phyloP scores from a whole-genome alignment of 306 rosid species.

The Cyclanthera cordifolia region DNA sequence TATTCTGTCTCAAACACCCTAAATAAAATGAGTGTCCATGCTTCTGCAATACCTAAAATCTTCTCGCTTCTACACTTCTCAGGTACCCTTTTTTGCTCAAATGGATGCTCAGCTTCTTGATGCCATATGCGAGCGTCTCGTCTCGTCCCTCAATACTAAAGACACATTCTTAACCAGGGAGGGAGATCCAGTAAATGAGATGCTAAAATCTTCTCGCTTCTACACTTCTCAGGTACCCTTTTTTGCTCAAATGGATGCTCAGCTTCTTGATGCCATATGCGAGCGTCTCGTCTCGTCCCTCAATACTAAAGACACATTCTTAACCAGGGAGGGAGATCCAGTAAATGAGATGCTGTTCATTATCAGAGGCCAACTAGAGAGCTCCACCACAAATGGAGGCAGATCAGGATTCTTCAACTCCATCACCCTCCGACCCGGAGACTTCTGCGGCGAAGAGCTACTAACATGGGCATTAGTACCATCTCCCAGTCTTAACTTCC shows the following conservation, averaged over 20 bases:
- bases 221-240: constrained; percentile 54
- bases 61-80: constrained; percentile 1
- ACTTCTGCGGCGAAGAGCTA: constrained; percentile 83
- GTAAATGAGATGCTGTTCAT: constrained; percentile 83
- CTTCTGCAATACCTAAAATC: background rate
- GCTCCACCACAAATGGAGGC: constrained; percentile 82
- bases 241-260: constrained; percentile 82
- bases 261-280: constrained; percentile 80
- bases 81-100: constrained; percentile 83
- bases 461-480: constrained; percentile 72
- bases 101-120: constrained; percentile 85
- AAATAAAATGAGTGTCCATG: background rate
- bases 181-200: constrained; percentile 80
- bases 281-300: constrained; percentile 74
- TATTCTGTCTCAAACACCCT: no score
- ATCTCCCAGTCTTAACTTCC: constrained; percentile 44
- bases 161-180: constrained; percentile 47
- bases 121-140: constrained; percentile 85
- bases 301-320: constrained; percentile 49
- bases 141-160: constrained; percentile 61
- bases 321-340: constrained; percentile 69
- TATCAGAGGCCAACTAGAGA: constrained; percentile 73
- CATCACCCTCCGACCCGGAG: constrained; percentile 54
- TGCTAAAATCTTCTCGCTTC: constrained; percentile 39
- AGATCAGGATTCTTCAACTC: constrained; percentile 73